Conservation (phyloP, 495 filamentous ascomycete genomes). For the Apiosordaria backusii region DNA sequence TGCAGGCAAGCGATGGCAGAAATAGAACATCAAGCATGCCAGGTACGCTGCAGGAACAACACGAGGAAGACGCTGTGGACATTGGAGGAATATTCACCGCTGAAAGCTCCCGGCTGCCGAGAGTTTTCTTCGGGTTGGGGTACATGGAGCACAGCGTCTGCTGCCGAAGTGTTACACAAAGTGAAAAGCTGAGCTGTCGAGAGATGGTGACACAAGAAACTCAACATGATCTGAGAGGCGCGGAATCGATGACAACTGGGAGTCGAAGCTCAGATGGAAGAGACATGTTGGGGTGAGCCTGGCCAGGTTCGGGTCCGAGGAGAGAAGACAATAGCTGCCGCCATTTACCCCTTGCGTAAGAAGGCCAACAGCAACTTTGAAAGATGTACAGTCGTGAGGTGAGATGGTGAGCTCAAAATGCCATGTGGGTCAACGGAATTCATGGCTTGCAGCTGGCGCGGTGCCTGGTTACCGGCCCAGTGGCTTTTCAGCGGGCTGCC, state of each 20-base stretch:
- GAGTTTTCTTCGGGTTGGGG: constrained; percentile 16
- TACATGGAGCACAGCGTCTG: constrained; percentile 20
- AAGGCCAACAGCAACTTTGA: too few species aligned
- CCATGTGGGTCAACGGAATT: too few species aligned
- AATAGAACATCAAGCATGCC: constrained; percentile 6
- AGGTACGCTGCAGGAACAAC: constrained; percentile 23
- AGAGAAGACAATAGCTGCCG: background rate
- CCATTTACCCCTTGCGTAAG: background rate
- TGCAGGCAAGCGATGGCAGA: background rate
- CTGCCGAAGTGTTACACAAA: background rate
- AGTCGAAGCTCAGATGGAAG: background rate
- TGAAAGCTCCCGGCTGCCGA: constrained; percentile 5
- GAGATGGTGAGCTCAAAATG: background rate
- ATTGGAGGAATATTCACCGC: constrained; percentile 12
- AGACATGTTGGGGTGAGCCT: background rate
- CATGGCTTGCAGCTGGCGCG: too few species aligned
- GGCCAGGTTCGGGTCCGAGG: background rate
- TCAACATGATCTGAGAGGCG: constrained; percentile 7
- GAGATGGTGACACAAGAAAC: constrained; percentile 2
- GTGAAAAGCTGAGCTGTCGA: constrained; percentile 1
- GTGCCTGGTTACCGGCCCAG: constrained; percentile 9
- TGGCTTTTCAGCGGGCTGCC: background rate
- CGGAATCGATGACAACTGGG: constrained; percentile 4
- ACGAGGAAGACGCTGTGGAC: constrained; percentile 12
- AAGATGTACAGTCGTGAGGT: background rate